These are phyloP conservation scores for Aspergillus nidulans DNA, from an alignment of 495 filamentous ascomycete genomes.

Conservation along the genomic window DNA sequence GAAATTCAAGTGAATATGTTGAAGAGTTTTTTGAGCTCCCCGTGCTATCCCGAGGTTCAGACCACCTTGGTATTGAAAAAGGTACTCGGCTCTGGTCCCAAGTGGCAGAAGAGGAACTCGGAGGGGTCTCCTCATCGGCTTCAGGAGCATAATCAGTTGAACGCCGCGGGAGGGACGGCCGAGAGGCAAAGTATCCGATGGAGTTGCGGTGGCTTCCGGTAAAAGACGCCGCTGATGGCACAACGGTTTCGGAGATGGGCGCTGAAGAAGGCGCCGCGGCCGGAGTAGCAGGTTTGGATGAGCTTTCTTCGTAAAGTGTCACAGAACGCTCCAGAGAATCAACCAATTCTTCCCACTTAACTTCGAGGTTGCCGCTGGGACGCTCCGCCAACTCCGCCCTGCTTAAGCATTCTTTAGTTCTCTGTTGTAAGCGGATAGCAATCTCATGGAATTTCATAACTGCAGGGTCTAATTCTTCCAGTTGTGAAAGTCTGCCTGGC, in stretches of 20 bases:
- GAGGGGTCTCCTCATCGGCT: constrained; percentile 44
- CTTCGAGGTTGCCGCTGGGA: constrained; percentile 53
- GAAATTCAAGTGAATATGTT: constrained; percentile 42
- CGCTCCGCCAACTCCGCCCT: constrained; percentile 69
- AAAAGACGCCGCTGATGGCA: constrained; percentile 32
- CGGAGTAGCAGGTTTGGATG: constrained; percentile 35
- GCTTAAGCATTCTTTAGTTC: constrained; percentile 67
- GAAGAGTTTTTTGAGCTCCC: constrained; percentile 47
- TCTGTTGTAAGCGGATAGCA: constrained; percentile 65
- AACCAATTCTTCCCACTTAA: constrained; percentile 70
- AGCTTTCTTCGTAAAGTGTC: constrained; percentile 41
- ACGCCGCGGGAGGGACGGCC: constrained; percentile 38
- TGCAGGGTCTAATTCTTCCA: constrained; percentile 37
- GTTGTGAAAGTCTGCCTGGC: constrained; percentile 30
- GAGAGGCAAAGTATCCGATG: constrained; percentile 39
- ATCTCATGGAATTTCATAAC: constrained; percentile 65
- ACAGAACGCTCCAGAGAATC: constrained; percentile 59
- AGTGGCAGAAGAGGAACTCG: constrained; percentile 48
- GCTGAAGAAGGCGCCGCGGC: constrained; percentile 37
- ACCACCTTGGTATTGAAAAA: constrained; percentile 40
- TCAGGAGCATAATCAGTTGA: constrained; percentile 40
- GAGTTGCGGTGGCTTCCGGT: constrained; percentile 39
- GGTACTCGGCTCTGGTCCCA: constrained; percentile 46
- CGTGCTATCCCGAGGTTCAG: constrained; percentile 44
- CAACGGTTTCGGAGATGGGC: constrained; percentile 37